phyloP scores from a whole-genome alignment of 139 green algal genomes.

The Coelastrella sp. region DNA sequence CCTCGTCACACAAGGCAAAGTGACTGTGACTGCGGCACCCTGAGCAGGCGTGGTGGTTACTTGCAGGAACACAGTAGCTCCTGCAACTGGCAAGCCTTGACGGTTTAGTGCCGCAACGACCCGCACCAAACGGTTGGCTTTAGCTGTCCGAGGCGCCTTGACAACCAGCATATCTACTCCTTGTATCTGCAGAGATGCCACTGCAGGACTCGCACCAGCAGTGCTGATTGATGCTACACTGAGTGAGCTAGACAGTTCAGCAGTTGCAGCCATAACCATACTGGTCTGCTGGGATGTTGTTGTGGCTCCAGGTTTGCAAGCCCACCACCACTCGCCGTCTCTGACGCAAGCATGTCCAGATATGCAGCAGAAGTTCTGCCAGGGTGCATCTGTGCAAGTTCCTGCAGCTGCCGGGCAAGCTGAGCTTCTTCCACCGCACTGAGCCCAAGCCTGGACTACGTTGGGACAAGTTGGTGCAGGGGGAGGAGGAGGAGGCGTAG shows the following conservation, averaged over 20 bases:
- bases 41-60: neutral
- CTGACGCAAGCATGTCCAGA: neutral
- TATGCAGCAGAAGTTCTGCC: slow-evolving; percentile 23
- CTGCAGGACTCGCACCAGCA: neutral
- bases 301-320: neutral
- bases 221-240: neutral
- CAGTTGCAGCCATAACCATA: neutral
- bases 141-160: neutral
- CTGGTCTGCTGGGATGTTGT: neutral
- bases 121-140: neutral
- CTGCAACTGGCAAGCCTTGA: neutral
- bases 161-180: neutral
- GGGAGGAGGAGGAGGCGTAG: slow-evolving; percentile 6
- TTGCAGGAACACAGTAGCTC: neutral
- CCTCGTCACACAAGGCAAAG: neutral
- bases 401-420: slow-evolving; percentile 14
- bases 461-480: neutral
- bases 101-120: neutral
- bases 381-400: slow-evolving; percentile 9
- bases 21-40: neutral
- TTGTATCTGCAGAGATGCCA: neutral
- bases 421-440: slow-evolving; percentile 12
- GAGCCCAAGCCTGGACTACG: slow-evolving; percentile 8
- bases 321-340: slow-evolving; percentile 5
- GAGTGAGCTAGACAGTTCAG: neutral